Percentiles rank a stretch among this genome's conserved stretches.
Conservation (phyloP, 1,284 basidiomycete species). For the Phylloporus sp. region DNA sequence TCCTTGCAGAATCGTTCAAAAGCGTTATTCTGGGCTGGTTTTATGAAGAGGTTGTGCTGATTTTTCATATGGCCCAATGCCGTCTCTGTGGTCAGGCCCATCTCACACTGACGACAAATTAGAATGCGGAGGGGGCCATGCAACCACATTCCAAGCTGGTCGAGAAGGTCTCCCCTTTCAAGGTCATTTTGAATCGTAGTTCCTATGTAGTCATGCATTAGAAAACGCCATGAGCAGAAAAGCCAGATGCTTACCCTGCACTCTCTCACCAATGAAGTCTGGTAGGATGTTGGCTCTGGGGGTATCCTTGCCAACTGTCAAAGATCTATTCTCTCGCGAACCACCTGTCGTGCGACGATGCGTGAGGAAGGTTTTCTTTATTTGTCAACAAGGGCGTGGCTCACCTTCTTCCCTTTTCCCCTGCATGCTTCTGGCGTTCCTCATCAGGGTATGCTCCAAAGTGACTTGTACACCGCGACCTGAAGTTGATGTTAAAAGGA, state of each 20-base stretch:
- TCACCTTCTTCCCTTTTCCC: background rate
- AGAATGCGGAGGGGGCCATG: background rate
- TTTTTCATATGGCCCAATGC: background rate
- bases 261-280: background rate
- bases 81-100: background rate
- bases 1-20: background rate
- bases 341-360: background rate
- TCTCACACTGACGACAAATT: conserved; percentile 1
- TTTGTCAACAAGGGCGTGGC: background rate
- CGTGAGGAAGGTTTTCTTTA: background rate
- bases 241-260: background rate
- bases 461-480: background rate
- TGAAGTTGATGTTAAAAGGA: background rate
- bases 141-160: conserved; percentile 8
- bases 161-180: background rate
- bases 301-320: background rate
- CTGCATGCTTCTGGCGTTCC: background rate
- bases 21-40: background rate
- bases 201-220: background rate
- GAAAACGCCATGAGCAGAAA: background rate
- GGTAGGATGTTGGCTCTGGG: background rate
- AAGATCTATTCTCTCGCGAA: background rate
- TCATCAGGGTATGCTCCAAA: background rate
- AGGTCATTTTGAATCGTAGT: background rate
- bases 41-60: background rate